Percentiles rank a stretch among this genome's conserved stretches.
Evolutionary conservation across 2,329 filamentous ascomycete species (phyloP).

Genomic region (Pseudonectria foliicola): DNA sequence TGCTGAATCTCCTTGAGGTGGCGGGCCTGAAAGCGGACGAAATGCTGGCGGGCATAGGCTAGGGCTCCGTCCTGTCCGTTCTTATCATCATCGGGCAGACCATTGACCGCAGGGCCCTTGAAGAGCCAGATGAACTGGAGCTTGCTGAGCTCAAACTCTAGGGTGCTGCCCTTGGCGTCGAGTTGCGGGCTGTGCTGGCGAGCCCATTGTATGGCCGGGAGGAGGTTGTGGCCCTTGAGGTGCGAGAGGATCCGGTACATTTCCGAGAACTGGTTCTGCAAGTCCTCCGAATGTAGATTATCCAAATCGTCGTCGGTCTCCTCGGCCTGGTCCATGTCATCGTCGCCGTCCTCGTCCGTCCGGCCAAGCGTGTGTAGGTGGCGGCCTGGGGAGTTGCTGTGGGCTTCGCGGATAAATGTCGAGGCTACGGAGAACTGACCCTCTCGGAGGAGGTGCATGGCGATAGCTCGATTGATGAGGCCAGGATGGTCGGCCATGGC

Average conservation of each 20-base stretch:
- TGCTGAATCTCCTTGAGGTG: constrained; percentile 76
- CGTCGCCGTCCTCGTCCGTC: constrained; percentile 26
- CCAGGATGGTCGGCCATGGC: constrained; percentile 66
- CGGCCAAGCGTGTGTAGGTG: constrained; percentile 12
- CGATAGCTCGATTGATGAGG: constrained; percentile 86
- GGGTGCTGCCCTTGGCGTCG: constrained; percentile 77
- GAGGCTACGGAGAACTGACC: constrained; percentile 86
- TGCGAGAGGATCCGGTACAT: constrained; percentile 89
- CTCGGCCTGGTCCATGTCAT: constrained; percentile 24
- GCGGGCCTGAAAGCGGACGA: constrained; percentile 64
- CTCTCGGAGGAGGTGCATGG: constrained; percentile 92
- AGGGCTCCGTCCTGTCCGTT: constrained; percentile 61
- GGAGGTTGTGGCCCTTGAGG: constrained; percentile 65
- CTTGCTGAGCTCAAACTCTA: constrained; percentile 90
- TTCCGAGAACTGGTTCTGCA: constrained; percentile 75
- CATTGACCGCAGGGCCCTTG: constrained; percentile 50
- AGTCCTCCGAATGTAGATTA: constrained; percentile 34
- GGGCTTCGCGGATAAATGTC: constrained; percentile 71
- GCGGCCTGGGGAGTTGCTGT: constrained; percentile 28
- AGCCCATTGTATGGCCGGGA: constrained; percentile 85
- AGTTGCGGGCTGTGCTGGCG: constrained; percentile 61
- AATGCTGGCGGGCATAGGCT: constrained; percentile 67
- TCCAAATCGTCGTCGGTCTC: constrained; percentile 20
- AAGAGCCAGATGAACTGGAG: constrained; percentile 89
- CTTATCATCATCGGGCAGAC: constrained; percentile 44